Evolutionary conservation across 2,329 filamentous ascomycete genomes (phyloP).

Genomic region (Fusarium virguliforme): DNA sequence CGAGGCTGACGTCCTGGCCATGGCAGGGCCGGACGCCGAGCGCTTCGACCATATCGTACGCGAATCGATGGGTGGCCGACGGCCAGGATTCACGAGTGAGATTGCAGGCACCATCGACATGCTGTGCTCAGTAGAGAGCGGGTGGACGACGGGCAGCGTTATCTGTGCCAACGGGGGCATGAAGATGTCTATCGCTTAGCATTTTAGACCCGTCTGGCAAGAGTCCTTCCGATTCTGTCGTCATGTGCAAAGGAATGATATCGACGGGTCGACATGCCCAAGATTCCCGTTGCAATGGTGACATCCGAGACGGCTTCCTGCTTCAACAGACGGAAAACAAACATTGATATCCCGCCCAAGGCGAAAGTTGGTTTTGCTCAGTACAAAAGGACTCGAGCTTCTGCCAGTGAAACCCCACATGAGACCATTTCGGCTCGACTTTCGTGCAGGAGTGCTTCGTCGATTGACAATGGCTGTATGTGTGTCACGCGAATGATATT

Average conservation of each 20-base stretch:
- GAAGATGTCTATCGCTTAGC: slow-evolving; percentile 58
- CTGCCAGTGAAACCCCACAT: slow-evolving; percentile 1
- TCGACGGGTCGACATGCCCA: neutral
- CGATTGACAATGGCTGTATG: neutral
- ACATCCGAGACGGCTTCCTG: slow-evolving; percentile 30
- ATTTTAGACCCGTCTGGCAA: neutral
- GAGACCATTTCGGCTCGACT: slow-evolving; percentile 13
- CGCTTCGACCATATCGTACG: slow-evolving; percentile 56
- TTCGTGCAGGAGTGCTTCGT: slow-evolving; percentile 1
- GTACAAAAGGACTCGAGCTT: neutral
- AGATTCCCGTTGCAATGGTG: slow-evolving; percentile 17
- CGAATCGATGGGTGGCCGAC: slow-evolving; percentile 54
- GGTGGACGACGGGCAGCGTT: slow-evolving; percentile 80
- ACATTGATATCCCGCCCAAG: neutral
- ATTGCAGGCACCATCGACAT: slow-evolving; percentile 80
- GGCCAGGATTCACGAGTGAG: slow-evolving; percentile 63
- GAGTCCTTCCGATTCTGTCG: neutral
- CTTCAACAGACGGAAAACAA: slow-evolving; percentile 15
- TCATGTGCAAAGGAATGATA: slow-evolving; percentile 7
- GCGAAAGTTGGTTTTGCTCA: neutral
- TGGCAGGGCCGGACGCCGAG: slow-evolving; percentile 53
- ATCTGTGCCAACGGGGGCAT: slow-evolving; percentile 78
- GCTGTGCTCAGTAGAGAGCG: slow-evolving; percentile 76
- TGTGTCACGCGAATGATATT: neutral
- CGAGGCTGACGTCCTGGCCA: slow-evolving; percentile 52